A percentile compares a stretch with the other conserved stretches of the same genome.
Evolutionary conservation across 805 yeast genomes (phyloP).

Genomic region (Blastobotrys terrestris): DNA sequence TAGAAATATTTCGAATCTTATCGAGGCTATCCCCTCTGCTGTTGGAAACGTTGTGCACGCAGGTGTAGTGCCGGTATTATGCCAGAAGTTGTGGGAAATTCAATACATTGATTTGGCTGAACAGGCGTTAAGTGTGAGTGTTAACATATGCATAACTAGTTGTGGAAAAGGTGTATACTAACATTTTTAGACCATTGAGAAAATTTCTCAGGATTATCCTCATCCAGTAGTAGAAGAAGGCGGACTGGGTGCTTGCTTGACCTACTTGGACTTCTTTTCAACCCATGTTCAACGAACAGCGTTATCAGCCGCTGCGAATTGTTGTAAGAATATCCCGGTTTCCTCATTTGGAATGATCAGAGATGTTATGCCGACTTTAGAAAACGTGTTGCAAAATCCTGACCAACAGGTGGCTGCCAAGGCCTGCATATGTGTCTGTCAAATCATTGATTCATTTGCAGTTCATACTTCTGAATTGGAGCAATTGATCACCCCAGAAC

Average conservation of each 20-base stretch:
- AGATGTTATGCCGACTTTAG: slow-evolving; percentile 54
- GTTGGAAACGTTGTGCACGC: slow-evolving; percentile 55
- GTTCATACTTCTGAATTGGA: slow-evolving; percentile 41
- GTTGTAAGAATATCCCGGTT: slow-evolving; percentile 11
- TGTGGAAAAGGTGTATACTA: no score
- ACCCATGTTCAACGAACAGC: slow-evolving; percentile 84
- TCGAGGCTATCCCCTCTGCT: slow-evolving; percentile 67
- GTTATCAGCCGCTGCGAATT: slow-evolving; percentile 37
- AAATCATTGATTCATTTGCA: slow-evolving; percentile 48
- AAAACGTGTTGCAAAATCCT: slow-evolving; percentile 43
- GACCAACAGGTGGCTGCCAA: slow-evolving; percentile 59
- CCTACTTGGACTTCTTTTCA: slow-evolving; percentile 81
- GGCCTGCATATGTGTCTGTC: slow-evolving; percentile 58
- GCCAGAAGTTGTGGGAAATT: slow-evolving; percentile 62
- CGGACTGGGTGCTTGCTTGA: slow-evolving; percentile 59
- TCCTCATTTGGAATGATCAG: slow-evolving; percentile 34
- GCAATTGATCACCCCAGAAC: slow-evolving; percentile 29
- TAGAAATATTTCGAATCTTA: slow-evolving; percentile 71
- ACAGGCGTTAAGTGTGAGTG: slow-evolving; percentile 66
- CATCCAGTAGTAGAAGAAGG: slow-evolving; percentile 42
- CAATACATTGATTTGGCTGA: slow-evolving; percentile 88
- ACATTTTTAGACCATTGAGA: slow-evolving; percentile 37
- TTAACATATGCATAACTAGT: background rate
- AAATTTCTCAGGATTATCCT: slow-evolving; percentile 31
- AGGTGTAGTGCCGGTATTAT: slow-evolving; percentile 60